Evolutionary conservation across 1,284 basidiomycete species (phyloP).

Genomic region (Mycena sp.): DNA sequence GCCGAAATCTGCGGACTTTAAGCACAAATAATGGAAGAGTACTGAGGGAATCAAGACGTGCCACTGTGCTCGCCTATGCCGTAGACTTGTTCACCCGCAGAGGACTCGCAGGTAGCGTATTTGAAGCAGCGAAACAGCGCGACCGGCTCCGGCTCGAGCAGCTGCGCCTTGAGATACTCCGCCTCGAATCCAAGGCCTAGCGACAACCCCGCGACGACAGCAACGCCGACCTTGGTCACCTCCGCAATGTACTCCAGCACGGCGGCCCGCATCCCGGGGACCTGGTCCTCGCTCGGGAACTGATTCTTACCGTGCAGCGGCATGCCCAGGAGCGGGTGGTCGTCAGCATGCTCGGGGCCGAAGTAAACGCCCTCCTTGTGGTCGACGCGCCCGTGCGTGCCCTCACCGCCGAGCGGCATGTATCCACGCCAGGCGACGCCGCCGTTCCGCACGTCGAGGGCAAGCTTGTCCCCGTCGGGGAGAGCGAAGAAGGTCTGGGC

Average conservation of each 20-base stretch:
- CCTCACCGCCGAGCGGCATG: slow-evolving; percentile 37
- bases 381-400: slow-evolving; percentile 34
- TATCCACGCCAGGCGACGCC: slow-evolving; percentile 38
- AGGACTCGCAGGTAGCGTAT: slow-evolving; percentile 22
- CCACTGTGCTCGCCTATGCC: slow-evolving; percentile 34
- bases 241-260: slow-evolving; percentile 27
- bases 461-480: slow-evolving; percentile 33
- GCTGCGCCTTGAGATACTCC: slow-evolving; percentile 16
- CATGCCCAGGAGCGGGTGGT: slow-evolving; percentile 33
- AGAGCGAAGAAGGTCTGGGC: slow-evolving; percentile 30
- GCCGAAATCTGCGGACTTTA: slow-evolving; percentile 29
- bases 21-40: neutral
- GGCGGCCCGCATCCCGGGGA: slow-evolving; percentile 29
- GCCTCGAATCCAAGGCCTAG: slow-evolving; percentile 30
- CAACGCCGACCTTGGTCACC: slow-evolving; percentile 30
- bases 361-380: slow-evolving; percentile 36
- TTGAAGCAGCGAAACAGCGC: slow-evolving; percentile 32
- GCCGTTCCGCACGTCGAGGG: slow-evolving; percentile 34
- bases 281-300: slow-evolving; percentile 30
- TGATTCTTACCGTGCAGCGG: slow-evolving; percentile 34
- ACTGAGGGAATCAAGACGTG: neutral
- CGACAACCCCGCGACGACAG: slow-evolving; percentile 21
- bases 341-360: slow-evolving; percentile 17
- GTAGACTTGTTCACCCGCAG: neutral
- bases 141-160: slow-evolving; percentile 32